These are phyloP conservation scores for Solidago caesia DNA, from an alignment of 129 eudicot species.

Conservation along the genomic window DNA sequence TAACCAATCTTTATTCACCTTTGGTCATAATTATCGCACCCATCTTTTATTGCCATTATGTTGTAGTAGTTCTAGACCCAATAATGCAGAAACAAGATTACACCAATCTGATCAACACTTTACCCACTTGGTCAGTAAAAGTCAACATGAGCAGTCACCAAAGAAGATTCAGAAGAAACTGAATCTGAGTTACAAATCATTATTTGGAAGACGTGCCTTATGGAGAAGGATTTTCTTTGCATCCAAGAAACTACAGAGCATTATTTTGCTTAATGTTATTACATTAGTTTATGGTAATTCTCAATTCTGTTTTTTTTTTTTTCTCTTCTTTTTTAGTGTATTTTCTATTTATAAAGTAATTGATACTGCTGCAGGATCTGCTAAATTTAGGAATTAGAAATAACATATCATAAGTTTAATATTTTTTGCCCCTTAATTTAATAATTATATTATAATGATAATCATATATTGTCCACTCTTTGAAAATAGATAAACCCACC, in stretches of 20 bases:
- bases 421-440: too few species aligned
- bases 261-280: conserved; percentile 65
- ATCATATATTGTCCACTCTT: not conserved
- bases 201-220: conserved; percentile 49
- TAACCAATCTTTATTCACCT: conserved; percentile 6
- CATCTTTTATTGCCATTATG: conserved; percentile 24
- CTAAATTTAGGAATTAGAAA: too few species aligned
- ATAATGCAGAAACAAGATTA: conserved; percentile 25
- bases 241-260: conserved; percentile 64
- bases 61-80: conserved; percentile 24
- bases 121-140: conserved; percentile 18
- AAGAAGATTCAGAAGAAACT: not conserved
- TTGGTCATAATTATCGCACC: conserved; percentile 18
- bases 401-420: too few species aligned
- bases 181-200: conserved; percentile 35
- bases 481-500: too few species aligned
- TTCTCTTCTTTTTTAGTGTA: not conserved
- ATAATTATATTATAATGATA: too few species aligned
- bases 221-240: conserved; percentile 62
- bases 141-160: conserved; percentile 6
- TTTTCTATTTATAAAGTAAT: not conserved
- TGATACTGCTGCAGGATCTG: too few species aligned
- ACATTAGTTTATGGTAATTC: conserved; percentile 61
- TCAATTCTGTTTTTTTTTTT: not conserved
- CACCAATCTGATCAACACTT: conserved; percentile 14